phyloP scores from a whole-genome alignment of 163 green algal species.

The Prototheca cutis region DNA sequence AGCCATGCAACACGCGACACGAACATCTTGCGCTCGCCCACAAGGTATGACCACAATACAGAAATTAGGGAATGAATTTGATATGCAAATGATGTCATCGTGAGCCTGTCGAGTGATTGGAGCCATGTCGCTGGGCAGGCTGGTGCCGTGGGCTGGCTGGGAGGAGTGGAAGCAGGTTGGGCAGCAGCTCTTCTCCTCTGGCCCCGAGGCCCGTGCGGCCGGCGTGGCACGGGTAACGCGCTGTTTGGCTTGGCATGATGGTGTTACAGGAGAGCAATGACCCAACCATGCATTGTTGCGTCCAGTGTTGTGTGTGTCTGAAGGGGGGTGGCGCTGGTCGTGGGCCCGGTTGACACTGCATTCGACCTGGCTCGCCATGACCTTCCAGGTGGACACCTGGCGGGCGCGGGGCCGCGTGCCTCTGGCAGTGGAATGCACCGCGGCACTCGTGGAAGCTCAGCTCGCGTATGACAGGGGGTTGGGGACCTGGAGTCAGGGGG shows the following conservation, averaged over 20 bases:
- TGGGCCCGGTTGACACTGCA: neutral
- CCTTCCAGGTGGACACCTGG: slow-evolving; percentile 47
- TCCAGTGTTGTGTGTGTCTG: neutral
- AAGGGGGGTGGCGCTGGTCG: neutral
- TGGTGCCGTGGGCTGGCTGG: slow-evolving; percentile 56
- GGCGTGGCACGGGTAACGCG: slow-evolving; percentile 31
- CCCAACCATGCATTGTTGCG: neutral
- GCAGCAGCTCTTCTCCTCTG: slow-evolving; percentile 27
- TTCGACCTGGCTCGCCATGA: neutral
- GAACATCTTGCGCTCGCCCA: too few species aligned
- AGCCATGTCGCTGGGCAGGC: slow-evolving; percentile 28
- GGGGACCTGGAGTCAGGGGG: neutral
- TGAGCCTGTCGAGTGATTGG: neutral
- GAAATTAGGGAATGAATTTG: too few species aligned
- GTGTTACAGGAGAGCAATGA: too few species aligned
- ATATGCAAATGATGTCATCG: too few species aligned
- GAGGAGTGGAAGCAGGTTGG: slow-evolving; percentile 50
- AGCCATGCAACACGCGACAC: too few species aligned
- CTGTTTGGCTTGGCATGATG: neutral
- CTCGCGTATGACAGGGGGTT: slow-evolving; percentile 13
- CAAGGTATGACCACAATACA: too few species aligned
- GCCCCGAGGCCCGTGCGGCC: neutral
- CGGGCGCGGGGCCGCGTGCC: slow-evolving; percentile 44
- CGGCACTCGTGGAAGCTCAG: slow-evolving; percentile 35
- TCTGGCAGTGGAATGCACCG: slow-evolving; percentile 54